Evolutionary conservation across 805 yeast genomes (phyloP), one percentile per base, ranked within the genome.

Genomic region (Ogataea haglerorum): DNA sequence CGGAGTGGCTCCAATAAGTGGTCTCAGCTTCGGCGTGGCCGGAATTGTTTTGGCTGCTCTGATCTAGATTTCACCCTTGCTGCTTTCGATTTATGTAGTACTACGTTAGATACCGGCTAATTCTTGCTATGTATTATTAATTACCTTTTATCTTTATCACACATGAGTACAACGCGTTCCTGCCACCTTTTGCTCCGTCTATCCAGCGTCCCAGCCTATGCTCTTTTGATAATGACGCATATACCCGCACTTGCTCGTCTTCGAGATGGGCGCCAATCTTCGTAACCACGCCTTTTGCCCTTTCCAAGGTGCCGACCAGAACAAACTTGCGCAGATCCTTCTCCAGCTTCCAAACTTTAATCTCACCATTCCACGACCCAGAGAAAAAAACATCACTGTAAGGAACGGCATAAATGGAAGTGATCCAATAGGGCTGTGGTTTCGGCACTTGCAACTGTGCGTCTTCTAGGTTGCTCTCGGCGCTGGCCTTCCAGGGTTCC

Each of bases 201-300:
- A 80, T 62, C 96, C 96, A 90, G 59, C 97, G 80, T 27, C 96
- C 97, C 42, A 86, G 69, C 58, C 84, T 78, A 57, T 85, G 95
- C 64, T 91, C 96, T 62, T 90, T 87, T 29, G 91, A 76, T 5
- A 85, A 69, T 26, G 87, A 70, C 0, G 85, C 91, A 48, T 76
- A 67, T 9, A 88, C 64, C 49, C 78, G 72, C 36, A 79, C 58
- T 40, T 72, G 71, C 22, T 73, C 72, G 31, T 73, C 69, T 42
- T 74, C 78, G 18, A 78, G 83, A 39, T 67, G 63, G 6, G 48
- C 69, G 44, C 75, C 82, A 36, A 85, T 82, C 45, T 67, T 70
- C 6, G 82, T 82, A 7, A 85, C 84, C 16, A 81, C 70, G 32
- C 97, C 97, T 44, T 72, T 73, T 42, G 83, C 82, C 24, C 74